These are phyloP conservation scores for Chlamydomonas sphaeroides DNA, from an alignment of 139 green algal species.

Conservation along the genomic window DNA sequence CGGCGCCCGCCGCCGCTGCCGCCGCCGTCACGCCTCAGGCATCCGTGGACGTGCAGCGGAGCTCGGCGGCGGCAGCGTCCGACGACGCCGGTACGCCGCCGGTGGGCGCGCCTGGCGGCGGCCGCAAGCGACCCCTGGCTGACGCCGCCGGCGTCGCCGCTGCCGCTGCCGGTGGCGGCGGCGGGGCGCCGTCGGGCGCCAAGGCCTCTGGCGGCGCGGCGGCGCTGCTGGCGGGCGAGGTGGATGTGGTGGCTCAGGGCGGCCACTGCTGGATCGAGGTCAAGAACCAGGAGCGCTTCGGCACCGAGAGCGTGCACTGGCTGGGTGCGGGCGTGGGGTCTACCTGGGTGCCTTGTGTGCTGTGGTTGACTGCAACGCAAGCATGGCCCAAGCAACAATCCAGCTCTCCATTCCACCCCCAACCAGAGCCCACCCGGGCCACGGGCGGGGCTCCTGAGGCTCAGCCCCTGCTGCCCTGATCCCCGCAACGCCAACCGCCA, in stretches of 20 bases:
- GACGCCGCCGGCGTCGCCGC: background rate
- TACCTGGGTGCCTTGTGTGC: too few species aligned
- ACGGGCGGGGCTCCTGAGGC: background rate
- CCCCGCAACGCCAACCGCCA: too few species aligned
- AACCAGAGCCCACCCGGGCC: background rate
- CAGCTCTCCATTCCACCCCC: too few species aligned
- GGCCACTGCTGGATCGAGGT: conserved; percentile 72
- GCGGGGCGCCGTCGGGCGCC: background rate
- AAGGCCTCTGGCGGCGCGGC: conserved; percentile 3
- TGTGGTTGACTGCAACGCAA: too few species aligned
- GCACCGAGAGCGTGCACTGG: conserved; percentile 55
- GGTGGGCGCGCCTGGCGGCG: too few species aligned
- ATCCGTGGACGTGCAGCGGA: too few species aligned
- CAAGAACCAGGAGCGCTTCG: conserved; percentile 64
- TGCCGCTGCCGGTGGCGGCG: background rate
- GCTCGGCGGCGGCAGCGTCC: too few species aligned
- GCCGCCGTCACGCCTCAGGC: too few species aligned
- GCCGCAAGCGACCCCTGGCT: background rate
- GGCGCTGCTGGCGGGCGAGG: conserved; percentile 39
- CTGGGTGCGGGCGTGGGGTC: background rate
- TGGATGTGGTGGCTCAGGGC: conserved; percentile 60
- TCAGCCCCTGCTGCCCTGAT: background rate
- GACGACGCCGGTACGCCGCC: too few species aligned
- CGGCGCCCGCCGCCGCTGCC: background rate
- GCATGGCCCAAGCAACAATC: background rate